Evolutionary conservation across 306 rosid genomes (phyloP).

Genomic region (Prosopis cineraria): DNA sequence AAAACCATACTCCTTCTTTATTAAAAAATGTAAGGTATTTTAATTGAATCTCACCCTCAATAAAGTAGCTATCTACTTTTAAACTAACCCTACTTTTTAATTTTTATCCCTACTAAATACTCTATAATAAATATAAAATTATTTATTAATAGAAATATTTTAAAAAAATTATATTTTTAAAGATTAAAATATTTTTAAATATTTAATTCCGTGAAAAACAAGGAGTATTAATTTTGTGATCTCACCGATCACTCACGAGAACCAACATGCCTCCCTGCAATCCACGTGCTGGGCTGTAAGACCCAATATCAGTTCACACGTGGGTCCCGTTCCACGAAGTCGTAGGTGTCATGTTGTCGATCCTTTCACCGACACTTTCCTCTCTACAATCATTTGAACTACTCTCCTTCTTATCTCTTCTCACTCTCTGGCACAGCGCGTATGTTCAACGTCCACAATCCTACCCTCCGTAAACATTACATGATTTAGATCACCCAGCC

Average conservation of each 20-base stretch:
- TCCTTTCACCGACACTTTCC: slow-evolving; percentile 48
- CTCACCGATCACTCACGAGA: slow-evolving; percentile 57
- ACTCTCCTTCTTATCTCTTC: background rate
- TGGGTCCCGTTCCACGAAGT: slow-evolving; percentile 43
- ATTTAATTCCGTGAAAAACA: too few relatives aligned
- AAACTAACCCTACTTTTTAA: too few relatives aligned
- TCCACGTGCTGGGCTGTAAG: slow-evolving; percentile 57
- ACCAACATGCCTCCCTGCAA: slow-evolving; percentile 48
- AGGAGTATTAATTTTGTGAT: background rate
- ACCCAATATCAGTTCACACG: background rate
- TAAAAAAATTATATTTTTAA: too few relatives aligned
- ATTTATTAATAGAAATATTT: too few relatives aligned
- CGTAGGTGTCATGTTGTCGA: slow-evolving; percentile 58
- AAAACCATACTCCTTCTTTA: too few relatives aligned
- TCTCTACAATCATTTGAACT: slow-evolving; percentile 74
- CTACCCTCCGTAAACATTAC: background rate
- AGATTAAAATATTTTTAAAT: too few relatives aligned
- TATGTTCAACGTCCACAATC: background rate
- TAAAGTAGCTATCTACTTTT: too few relatives aligned
- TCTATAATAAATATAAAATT: too few relatives aligned
- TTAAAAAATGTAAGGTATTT: too few relatives aligned
- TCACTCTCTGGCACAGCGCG: slow-evolving; percentile 27
- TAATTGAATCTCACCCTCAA: too few relatives aligned
- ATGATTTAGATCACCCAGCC: background rate
- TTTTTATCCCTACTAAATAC: too few relatives aligned